Base-by-base conservation (phyloP, 164 flowering plant species). In the Piper betle region DNA sequence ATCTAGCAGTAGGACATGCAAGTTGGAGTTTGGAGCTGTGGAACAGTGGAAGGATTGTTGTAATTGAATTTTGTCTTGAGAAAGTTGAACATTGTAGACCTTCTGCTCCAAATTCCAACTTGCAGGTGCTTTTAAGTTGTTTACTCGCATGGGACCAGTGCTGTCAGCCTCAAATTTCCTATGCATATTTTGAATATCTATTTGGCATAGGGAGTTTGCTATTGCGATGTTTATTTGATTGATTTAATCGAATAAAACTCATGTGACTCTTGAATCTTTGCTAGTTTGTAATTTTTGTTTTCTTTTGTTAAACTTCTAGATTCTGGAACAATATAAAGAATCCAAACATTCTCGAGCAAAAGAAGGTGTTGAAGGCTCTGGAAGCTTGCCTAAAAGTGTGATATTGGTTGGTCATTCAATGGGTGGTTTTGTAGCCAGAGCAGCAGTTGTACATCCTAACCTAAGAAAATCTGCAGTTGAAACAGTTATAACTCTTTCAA, bases 401-500 rank as follows among this genome's bases (percentile, higher is more conserved):
- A 79, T 94, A 75, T 75, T 94, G 79, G 95, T 91, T 82, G 99
- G 99, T 57, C 99, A 94, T 68, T 94, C 99, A 61, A 88, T 94
- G 96, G 99, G 99, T 65, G 99, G 99, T 66, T 94, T 94, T 84
- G 96, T 94, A 71, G 97, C 99, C 53, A 85, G 99, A 76, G 99
- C 96, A 58, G 96, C 93, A 61, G 57, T 77, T 64, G 76, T 88
- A 60, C 97, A 91, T 70, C 96, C 97, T 58, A 73, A 71, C 60
- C 72, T 94, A 58, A 81, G 95, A 73, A 86, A 87, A 72, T 78
- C 75, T 56, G 87, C 95, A 25, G 93, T 94, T 67, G 91, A 88
- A 78, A 91, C 97, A 59, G 65, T 94, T 71, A 75, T 94, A 59
- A 91, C 99, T 2, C 97, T 94, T 72, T 88, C 99, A 68, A 80